Percentiles rank a stretch among this genome's conserved stretches.
Conservation (phyloP, 176 grass and related monocot genomes). For the Musa beccarii region DNA sequence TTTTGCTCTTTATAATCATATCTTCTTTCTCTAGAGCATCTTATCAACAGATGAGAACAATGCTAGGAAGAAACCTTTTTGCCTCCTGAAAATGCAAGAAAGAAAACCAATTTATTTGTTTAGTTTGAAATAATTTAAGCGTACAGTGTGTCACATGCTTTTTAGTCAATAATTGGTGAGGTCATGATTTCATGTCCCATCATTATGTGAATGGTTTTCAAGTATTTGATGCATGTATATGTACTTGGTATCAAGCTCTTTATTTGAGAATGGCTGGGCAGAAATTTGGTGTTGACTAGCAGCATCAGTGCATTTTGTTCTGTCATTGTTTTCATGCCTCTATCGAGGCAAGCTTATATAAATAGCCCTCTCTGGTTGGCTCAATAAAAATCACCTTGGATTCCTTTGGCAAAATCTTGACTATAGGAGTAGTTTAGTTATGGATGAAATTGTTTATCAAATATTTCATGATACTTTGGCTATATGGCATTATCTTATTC, state of each 20-base stretch:
- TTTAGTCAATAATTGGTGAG: not conserved
- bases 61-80: not conserved
- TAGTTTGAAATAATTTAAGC: not conserved
- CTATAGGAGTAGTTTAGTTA: not conserved
- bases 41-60: not conserved
- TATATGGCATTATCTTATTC: too few relatives aligned
- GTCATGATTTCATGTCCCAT: not conserved
- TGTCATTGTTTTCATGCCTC: not conserved
- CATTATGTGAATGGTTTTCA: not conserved
- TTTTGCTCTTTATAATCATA: not conserved
- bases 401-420: not conserved
- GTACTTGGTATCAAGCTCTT: not conserved
- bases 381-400: not conserved
- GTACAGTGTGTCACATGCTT: not conserved
- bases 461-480: too few relatives aligned
- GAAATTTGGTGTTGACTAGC: not conserved
- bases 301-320: not conserved
- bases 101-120: not conserved
- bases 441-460: too few relatives aligned
- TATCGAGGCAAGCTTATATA: not conserved
- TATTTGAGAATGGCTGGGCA: too few relatives aligned
- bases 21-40: not conserved
- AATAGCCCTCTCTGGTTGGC: not conserved
- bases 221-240: not conserved
- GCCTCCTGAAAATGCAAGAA: not conserved